phyloP scores from a whole-genome alignment of 257 asterid species.

The Nicotiana benthamiana region DNA sequence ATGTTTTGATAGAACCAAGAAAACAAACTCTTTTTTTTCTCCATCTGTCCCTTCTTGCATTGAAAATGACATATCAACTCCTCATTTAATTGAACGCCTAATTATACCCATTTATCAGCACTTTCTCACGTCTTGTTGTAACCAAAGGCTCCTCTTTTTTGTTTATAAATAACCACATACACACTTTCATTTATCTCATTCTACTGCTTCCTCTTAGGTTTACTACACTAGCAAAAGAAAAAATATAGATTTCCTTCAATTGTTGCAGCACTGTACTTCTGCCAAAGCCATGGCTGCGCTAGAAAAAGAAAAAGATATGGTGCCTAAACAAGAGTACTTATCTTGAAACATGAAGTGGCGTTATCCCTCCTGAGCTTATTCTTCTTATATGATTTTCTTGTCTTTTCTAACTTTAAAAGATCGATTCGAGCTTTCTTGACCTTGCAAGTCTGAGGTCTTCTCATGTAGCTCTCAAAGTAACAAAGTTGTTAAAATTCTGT shows the following conservation, averaged over 20 bases:
- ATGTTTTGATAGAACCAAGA: conserved; percentile 4
- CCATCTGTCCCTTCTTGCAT: conserved; percentile 1
- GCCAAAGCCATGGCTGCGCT: not conserved
- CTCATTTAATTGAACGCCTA: conserved; percentile 7
- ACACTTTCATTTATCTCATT: not conserved
- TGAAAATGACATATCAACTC: not conserved
- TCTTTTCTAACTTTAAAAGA: not conserved
- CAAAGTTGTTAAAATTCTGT: not conserved
- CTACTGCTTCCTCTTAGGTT: not conserved
- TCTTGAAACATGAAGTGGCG: not conserved
- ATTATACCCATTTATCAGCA: conserved; percentile 1
- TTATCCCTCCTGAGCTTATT: conserved; percentile 5
- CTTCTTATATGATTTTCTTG: not conserved
- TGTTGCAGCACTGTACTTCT: too few species aligned
- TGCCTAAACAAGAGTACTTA: not conserved
- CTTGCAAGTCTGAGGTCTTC: conserved; percentile 1
- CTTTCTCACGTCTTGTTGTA: not conserved
- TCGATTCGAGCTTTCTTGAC: conserved; percentile 1
- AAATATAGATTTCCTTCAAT: too few species aligned
- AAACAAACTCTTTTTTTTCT: not conserved
- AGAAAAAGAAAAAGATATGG: not conserved
- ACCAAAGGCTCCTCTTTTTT: not conserved
- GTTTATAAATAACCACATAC: not conserved
- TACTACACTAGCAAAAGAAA: too few species aligned
- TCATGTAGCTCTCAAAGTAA: not conserved